Conservation (phyloP, 192 early-diverging fungal genomes). For the Umbelopsis sp. region DNA sequence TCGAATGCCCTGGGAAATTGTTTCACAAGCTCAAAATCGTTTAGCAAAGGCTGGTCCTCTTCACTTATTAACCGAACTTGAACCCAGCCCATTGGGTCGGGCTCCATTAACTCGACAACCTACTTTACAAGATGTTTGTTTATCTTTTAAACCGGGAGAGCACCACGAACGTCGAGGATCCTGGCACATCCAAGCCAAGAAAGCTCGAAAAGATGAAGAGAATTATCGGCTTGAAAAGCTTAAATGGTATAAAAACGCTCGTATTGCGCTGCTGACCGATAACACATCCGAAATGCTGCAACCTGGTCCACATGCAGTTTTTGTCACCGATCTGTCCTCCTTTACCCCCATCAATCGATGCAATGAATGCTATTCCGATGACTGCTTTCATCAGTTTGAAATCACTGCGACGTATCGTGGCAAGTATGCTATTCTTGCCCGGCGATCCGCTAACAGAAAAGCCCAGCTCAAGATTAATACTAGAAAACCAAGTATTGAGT, state of each 20-base stretch:
- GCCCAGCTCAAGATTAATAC: slow-evolving; percentile 13
- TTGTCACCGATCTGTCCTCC: slow-evolving; percentile 4
- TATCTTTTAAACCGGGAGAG: slow-evolving; percentile 10
- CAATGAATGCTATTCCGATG: slow-evolving; percentile 18
- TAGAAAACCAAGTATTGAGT: slow-evolving; percentile 18
- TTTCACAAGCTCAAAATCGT: background rate
- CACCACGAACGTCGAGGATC: slow-evolving; percentile 9
- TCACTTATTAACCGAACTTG: background rate
- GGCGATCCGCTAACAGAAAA: slow-evolving; percentile 17
- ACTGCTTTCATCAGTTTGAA: slow-evolving; percentile 2
- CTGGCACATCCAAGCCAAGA: slow-evolving; percentile 13
- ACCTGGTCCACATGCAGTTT: slow-evolving; percentile 5
- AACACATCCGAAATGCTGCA: slow-evolving; percentile 6
- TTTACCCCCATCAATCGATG: slow-evolving; percentile 8
- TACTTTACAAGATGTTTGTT: slow-evolving; percentile 8
- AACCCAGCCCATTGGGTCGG: background rate
- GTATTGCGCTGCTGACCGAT: slow-evolving; percentile 1
- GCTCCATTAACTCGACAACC: slow-evolving; percentile 3
- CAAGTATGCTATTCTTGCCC: background rate
- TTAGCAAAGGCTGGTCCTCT: slow-evolving; percentile 18
- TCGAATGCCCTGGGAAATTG: slow-evolving; percentile 15
- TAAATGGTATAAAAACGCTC: slow-evolving; percentile 14
- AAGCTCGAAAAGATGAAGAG: slow-evolving; percentile 11
- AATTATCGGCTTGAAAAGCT: slow-evolving; percentile 4
- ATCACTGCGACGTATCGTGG: background rate